Evolutionary conservation across 164 flowering plant genomes (phyloP), one percentile per base, ranked within the genome.

Genomic region (Stephania yunnanensis): DNA sequence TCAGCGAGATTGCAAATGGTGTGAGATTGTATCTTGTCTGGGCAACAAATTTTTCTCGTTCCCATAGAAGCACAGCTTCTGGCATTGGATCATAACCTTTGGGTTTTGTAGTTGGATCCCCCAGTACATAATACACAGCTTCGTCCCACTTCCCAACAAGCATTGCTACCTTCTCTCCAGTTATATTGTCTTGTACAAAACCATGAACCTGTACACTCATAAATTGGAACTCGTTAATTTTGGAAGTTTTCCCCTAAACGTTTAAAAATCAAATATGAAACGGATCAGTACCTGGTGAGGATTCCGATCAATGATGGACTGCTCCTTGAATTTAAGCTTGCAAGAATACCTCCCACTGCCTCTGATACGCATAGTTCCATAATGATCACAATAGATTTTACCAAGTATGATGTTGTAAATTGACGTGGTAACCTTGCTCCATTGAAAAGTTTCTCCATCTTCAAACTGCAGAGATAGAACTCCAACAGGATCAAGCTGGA

Each of bases 381-480:
- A 95, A 74, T 95, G 99, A 76, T 95, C 99, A 78, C 99, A 95
- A 71, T 95, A 95, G 68, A 93, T 90, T 88, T 93, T 95, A 75
- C 99, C 99, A 64, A 95, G 84, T 74, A 95, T 95, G 79, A 95
- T 92, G 74, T 95, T 95, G 85, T 95, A 93, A 77, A 93, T 92
- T 45, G 99, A 95, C 71, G 99, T 95, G 46, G 98, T 95, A 79
- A 95, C 99, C 86, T 95, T 95, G 90, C 98, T 95, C 99, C 99
- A 95, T 76, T 93, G 88, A 81, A 92, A 95, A 55, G 91, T 89
- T 82, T 95, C 99, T 25, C 97, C 99, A 84, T 92, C 97, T 77
- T 93, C 97, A 88, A 93, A 95, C 84, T 95, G 97, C 77, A 95
- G 84, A 55, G 92, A 88, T 52, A 95, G 98, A 75, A 84, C 80